phyloP scores from a whole-genome alignment of 192 early-diverging fungal genomes.

The Coemansia reversa region DNA sequence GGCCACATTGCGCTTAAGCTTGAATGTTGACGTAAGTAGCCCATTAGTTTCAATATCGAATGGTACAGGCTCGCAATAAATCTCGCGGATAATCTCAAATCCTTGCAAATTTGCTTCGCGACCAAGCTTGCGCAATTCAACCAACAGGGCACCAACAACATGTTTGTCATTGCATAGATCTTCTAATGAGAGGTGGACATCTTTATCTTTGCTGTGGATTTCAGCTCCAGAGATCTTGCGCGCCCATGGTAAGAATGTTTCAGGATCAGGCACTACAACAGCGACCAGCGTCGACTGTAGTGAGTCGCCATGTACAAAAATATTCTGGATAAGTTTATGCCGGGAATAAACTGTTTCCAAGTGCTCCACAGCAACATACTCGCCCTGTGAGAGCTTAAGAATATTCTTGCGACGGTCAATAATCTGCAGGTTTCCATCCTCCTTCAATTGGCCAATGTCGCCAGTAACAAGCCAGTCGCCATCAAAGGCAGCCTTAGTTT shows the following conservation, averaged over 20 bases:
- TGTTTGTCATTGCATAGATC: conserved; percentile 55
- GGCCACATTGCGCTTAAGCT: conserved; percentile 78
- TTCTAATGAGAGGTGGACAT: conserved; percentile 21
- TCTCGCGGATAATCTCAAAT: conserved; percentile 77
- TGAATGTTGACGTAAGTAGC: conserved; percentile 88
- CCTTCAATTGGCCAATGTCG: conserved; percentile 81
- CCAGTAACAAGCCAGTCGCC: conserved; percentile 89
- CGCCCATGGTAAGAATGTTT: conserved; percentile 68
- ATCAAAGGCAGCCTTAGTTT: conserved; percentile 71
- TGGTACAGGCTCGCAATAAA: conserved; percentile 63
- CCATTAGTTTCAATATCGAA: conserved; percentile 78
- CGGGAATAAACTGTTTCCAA: conserved; percentile 77
- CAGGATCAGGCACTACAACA: conserved; percentile 80
- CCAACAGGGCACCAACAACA: conserved; percentile 61
- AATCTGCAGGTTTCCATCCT: conserved; percentile 69
- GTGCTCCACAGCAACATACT: conserved; percentile 92
- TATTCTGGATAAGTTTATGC: conserved; percentile 74
- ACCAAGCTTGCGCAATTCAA: conserved; percentile 61
- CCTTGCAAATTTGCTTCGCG: conserved; percentile 75
- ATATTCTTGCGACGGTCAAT: conserved; percentile 86
- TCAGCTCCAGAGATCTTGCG: conserved; percentile 20
- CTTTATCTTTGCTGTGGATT: not conserved
- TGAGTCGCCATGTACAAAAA: conserved; percentile 92
- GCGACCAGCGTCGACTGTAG: conserved; percentile 80
- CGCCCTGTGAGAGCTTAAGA: conserved; percentile 85